These are phyloP conservation scores for Nematocida major DNA, from an alignment of 371 early-diverging fungal species.

Conservation along the genomic window DNA sequence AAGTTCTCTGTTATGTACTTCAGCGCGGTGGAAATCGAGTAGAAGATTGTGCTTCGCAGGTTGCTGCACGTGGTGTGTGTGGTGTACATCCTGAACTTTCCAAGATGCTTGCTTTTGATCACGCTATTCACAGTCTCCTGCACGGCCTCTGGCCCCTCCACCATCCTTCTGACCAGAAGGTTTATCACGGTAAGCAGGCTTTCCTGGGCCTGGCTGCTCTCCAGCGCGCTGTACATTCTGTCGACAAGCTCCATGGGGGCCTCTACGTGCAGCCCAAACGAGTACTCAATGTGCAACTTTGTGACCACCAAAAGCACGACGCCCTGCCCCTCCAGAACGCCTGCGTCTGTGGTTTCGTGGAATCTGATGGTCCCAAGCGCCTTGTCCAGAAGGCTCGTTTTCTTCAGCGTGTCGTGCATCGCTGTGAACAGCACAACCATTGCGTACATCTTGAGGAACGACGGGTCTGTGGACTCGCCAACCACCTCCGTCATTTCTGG, in stretches of 20 bases:
- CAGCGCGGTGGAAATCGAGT: not conserved
- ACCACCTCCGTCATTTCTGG: not conserved
- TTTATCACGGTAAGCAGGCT: not conserved
- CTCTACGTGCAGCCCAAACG: not conserved
- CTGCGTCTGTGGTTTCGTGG: not conserved
- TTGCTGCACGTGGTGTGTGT: not conserved
- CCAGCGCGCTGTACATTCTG: not conserved
- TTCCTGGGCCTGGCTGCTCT: not conserved
- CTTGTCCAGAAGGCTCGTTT: not conserved
- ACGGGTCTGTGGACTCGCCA: not conserved
- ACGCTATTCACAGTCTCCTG: not conserved
- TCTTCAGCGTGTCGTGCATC: not conserved
- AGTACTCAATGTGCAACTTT: not conserved
- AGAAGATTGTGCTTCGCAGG: not conserved
- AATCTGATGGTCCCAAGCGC: not conserved
- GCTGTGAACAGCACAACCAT: not conserved
- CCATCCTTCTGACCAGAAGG: not conserved
- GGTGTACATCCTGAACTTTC: slow-evolving; percentile 12
- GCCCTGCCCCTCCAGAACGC: slow-evolving; percentile 8
- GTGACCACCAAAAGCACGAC: slow-evolving; percentile 11
- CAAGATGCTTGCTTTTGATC: slow-evolving; percentile 3
- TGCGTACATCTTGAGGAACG: not conserved
- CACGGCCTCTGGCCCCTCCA: not conserved
- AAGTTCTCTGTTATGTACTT: not conserved
- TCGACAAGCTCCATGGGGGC: not conserved